A percentile compares a stretch with the other conserved stretches of the same genome.
Conservation (phyloP, 2,329 filamentous ascomycete species). For the Domatiomyces globalis region DNA sequence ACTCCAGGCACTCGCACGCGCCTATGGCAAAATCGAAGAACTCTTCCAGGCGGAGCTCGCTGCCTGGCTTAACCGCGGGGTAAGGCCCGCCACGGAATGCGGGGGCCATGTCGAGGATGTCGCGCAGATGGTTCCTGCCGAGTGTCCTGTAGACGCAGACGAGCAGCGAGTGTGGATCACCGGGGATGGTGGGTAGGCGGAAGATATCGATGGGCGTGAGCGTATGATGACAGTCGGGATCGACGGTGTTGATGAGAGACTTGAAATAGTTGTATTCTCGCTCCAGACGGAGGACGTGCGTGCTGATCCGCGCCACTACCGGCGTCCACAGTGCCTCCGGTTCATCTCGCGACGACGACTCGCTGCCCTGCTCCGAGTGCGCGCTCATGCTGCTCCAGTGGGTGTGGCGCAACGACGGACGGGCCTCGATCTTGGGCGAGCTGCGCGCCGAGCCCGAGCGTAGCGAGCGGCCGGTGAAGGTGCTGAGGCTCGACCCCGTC, state of each 20-base stretch:
- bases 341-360: slow-evolving; percentile 27
- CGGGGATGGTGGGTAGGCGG: slow-evolving; percentile 51
- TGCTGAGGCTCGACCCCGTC: slow-evolving; percentile 33
- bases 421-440: slow-evolving; percentile 29
- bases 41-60: slow-evolving; percentile 53
- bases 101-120: slow-evolving; percentile 58
- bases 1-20: slow-evolving; percentile 69
- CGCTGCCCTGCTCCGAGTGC: slow-evolving; percentile 31
- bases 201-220: slow-evolving; percentile 68
- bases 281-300: slow-evolving; percentile 70
- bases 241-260: slow-evolving; percentile 53
- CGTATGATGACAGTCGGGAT: slow-evolving; percentile 62
- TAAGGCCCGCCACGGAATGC: slow-evolving; percentile 51
- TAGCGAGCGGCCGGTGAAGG: slow-evolving; percentile 24
- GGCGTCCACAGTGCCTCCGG: slow-evolving; percentile 37
- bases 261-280: slow-evolving; percentile 74
- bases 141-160: slow-evolving; percentile 71
- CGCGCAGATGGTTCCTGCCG: slow-evolving; percentile 56
- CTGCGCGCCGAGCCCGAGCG: slow-evolving; percentile 30
- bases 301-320: slow-evolving; percentile 70
- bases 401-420: slow-evolving; percentile 26
- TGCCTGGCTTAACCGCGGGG: slow-evolving; percentile 34
- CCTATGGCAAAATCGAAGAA: slow-evolving; percentile 90
- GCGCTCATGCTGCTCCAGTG: slow-evolving; percentile 40
- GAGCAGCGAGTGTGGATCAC: slow-evolving; percentile 56